Evolutionary conservation across 2,329 filamentous ascomycete genomes (phyloP).

Genomic region (Colletotrichum tofieldiae): DNA sequence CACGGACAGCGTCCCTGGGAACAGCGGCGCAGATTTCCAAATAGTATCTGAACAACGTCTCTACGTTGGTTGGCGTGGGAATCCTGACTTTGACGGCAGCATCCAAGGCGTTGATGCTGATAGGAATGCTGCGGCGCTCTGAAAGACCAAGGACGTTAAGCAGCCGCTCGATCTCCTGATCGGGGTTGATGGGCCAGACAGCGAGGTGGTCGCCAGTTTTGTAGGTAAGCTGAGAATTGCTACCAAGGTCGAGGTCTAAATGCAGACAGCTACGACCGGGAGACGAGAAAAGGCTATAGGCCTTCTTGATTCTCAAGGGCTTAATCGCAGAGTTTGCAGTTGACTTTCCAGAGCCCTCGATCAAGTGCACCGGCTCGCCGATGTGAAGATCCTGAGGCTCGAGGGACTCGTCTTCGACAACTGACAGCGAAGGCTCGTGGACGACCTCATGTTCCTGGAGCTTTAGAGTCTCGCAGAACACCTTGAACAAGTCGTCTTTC

Average conservation of each 20-base stretch:
- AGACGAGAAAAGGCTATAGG: constrained; percentile 47
- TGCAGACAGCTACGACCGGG: constrained; percentile 50
- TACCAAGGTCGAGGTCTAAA: constrained; percentile 55
- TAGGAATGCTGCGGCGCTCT: constrained; percentile 46
- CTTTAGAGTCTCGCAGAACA: constrained; percentile 43
- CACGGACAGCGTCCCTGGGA: constrained; percentile 48
- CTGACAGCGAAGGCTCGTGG: constrained; percentile 46
- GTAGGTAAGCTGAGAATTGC: constrained; percentile 50
- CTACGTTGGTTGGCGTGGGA: constrained; percentile 57
- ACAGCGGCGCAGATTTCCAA: constrained; percentile 58
- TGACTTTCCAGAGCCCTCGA: constrained; percentile 28
- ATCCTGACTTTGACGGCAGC: constrained; percentile 47
- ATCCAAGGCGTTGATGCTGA: constrained; percentile 47
- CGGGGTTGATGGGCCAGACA: constrained; percentile 57
- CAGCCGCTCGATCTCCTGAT: constrained; percentile 52
- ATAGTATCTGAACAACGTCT: constrained; percentile 60
- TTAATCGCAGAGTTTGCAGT: constrained; percentile 43
- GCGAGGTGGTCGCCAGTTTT: constrained; percentile 59
- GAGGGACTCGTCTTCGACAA: constrained; percentile 45
- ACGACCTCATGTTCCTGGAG: constrained; percentile 46
- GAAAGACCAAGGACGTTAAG: constrained; percentile 49
- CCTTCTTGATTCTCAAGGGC: constrained; percentile 42
- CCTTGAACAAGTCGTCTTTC: constrained; percentile 51
- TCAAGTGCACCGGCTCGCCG: constrained; percentile 44
- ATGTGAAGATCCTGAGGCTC: constrained; percentile 44